These are phyloP conservation scores for Carex kokanica DNA, from an alignment of 176 grass and related monocot genomes.

Conservation along the genomic window DNA sequence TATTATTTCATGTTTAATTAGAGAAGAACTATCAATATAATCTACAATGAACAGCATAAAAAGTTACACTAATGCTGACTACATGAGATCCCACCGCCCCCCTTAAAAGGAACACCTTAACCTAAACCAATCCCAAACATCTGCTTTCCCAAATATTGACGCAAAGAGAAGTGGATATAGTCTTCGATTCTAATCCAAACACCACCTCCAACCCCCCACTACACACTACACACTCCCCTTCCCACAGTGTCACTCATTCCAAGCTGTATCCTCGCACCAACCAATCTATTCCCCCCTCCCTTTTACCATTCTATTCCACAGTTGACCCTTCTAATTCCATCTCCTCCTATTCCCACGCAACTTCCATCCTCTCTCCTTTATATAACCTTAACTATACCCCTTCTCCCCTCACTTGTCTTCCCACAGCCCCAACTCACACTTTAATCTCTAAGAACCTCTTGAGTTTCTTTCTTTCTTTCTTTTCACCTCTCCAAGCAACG, in stretches of 20 bases:
- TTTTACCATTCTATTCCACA: slow-evolving; percentile 48
- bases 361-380: slow-evolving; percentile 31
- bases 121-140: neutral
- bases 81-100: neutral
- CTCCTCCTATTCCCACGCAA: slow-evolving; percentile 25
- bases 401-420: slow-evolving; percentile 29
- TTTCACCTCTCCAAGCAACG: slow-evolving; percentile 16
- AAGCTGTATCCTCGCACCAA: slow-evolving; percentile 14
- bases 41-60: neutral
- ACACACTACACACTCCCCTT: slow-evolving; percentile 6
- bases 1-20: too few species aligned
- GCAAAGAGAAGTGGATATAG: slow-evolving; percentile 25
- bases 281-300: slow-evolving; percentile 32
- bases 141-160: slow-evolving; percentile 8
- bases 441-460: neutral
- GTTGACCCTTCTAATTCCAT: slow-evolving; percentile 30
- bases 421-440: slow-evolving; percentile 3
- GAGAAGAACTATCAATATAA: too few species aligned
- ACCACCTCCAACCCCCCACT: slow-evolving; percentile 3
- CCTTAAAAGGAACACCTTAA: neutral
- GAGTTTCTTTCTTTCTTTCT: neutral
- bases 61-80: neutral
- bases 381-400: slow-evolving; percentile 36
- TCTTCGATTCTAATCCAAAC: slow-evolving; percentile 11
- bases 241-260: slow-evolving; percentile 33